phyloP scores from a whole-genome alignment of 768 basidiomycete species.

The Russula sp. region DNA sequence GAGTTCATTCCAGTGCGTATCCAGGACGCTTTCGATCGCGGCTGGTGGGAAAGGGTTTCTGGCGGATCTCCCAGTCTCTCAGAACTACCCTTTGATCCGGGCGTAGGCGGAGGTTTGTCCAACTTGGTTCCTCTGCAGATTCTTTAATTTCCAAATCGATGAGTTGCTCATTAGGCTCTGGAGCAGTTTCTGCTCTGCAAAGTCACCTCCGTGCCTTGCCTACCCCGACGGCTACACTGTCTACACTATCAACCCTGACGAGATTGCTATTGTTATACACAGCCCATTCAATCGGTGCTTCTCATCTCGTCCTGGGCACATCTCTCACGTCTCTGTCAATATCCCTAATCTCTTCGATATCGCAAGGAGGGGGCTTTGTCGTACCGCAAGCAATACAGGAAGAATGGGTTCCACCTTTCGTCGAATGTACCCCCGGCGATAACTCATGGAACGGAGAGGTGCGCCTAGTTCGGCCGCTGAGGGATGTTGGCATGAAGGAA shows the following conservation, averaged over 20 bases:
- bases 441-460: conserved; percentile 30
- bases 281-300: conserved; percentile 50
- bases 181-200: conserved; percentile 34
- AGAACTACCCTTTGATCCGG: conserved; percentile 42
- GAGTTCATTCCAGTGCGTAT: conserved; percentile 59
- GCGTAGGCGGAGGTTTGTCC: conserved; percentile 43
- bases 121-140: not conserved
- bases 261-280: conserved; percentile 69
- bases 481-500: conserved; percentile 74
- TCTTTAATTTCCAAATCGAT: conserved; percentile 21
- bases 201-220: conserved; percentile 61
- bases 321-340: conserved; percentile 75
- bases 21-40: conserved; percentile 66
- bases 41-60: conserved; percentile 57
- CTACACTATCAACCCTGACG: conserved; percentile 50
- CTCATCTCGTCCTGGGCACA: conserved; percentile 74
- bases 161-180: conserved; percentile 12
- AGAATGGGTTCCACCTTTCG: conserved; percentile 46
- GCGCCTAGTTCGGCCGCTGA: conserved; percentile 58
- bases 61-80: conserved; percentile 26
- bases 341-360: conserved; percentile 63
- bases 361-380: conserved; percentile 70
- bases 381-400: conserved; percentile 66
- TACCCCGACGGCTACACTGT: conserved; percentile 63
- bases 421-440: conserved; percentile 18